A percentile compares a stretch with the other conserved stretches of the same genome.
Conservation (phyloP, 441 rosid species). For the Pelargonium myrrhifolium region DNA sequence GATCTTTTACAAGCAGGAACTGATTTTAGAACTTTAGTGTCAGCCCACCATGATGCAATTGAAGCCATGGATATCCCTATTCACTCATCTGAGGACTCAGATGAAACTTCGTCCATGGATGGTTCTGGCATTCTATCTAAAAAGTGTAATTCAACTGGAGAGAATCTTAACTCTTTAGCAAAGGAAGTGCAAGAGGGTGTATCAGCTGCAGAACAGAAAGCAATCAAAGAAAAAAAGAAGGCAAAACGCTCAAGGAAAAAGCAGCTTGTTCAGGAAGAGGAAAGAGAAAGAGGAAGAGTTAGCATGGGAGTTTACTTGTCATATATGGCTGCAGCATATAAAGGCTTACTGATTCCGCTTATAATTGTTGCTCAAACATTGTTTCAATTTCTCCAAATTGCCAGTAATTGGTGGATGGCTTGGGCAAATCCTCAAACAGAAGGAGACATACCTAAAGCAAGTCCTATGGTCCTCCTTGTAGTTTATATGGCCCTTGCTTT, state of each 20-base stretch:
- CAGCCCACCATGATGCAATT: conserved; percentile 97
- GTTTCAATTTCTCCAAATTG: conserved; percentile 97
- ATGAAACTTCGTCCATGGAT: conserved; percentile 45
- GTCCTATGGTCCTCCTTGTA: conserved; percentile 70
- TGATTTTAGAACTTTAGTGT: conserved; percentile 81
- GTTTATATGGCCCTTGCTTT: conserved; percentile 96
- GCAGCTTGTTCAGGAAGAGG: conserved; percentile 98
- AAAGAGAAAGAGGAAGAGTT: conserved; percentile 91
- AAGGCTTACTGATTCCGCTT: conserved; percentile 79
- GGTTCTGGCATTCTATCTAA: conserved; percentile 33
- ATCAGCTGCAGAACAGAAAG: conserved; percentile 71
- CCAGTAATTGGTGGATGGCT: conserved; percentile 99
- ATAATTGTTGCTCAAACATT: conserved; percentile 81
- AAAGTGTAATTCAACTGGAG: conserved; percentile 50
- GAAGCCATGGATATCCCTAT: conserved; percentile 90
- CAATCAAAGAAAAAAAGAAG: conserved; percentile 88
- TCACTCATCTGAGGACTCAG: conserved; percentile 86
- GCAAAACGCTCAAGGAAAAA: conserved; percentile 79
- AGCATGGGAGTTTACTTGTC: conserved; percentile 96
- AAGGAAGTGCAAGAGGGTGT: conserved; percentile 84
- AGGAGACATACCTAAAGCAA: conserved; percentile 82
- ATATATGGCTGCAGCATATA: conserved; percentile 97
- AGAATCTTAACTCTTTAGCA: conserved; percentile 55
- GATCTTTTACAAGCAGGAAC: conserved; percentile 97
- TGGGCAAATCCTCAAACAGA: conserved; percentile 99